Percentiles rank a stretch among this genome's conserved stretches.
phyloP scores from a whole-genome alignment of 2,329 filamentous ascomycete species.

The Penicillium thymicola region DNA sequence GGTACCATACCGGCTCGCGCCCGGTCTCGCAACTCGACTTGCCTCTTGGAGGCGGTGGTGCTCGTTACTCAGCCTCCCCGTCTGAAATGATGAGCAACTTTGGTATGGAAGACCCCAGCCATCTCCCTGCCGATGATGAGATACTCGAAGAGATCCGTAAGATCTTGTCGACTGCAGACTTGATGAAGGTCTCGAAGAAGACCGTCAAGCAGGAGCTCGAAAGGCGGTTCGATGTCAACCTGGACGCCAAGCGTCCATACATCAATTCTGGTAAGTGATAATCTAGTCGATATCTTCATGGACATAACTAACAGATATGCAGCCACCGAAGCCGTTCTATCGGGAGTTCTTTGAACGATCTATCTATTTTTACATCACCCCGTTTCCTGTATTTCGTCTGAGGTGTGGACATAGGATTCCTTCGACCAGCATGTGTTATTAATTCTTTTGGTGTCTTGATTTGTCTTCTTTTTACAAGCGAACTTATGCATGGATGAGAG shows the following conservation, averaged over 20 bases:
- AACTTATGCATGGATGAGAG: conserved; percentile 24
- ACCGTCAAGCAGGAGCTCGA: conserved; percentile 92
- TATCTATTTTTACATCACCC: not conserved
- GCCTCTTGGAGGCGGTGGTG: conserved; percentile 49
- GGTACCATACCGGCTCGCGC: conserved; percentile 56
- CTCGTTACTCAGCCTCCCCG: conserved; percentile 75
- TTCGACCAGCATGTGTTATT: conserved; percentile 18
- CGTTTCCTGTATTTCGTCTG: not conserved
- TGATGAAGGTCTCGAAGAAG: conserved; percentile 99
- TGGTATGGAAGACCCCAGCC: conserved; percentile 70
- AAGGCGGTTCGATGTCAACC: conserved; percentile 77
- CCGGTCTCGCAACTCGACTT: conserved; percentile 60
- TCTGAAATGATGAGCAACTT: conserved; percentile 70
- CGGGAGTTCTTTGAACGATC: conserved; percentile 64
- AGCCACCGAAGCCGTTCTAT: conserved; percentile 76
- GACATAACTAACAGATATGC: conserved; percentile 28
- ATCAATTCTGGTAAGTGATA: conserved; percentile 78
- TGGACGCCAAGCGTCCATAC: conserved; percentile 86
- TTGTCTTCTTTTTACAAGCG: conserved; percentile 15
- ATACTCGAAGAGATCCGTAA: conserved; percentile 91
- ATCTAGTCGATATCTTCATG: conserved; percentile 1
- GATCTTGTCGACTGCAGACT: conserved; percentile 82
- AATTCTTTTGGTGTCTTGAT: conserved; percentile 6
- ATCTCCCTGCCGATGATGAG: conserved; percentile 82
- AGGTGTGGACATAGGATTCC: not conserved